Evolutionary conservation across 495 filamentous ascomycete species (phyloP).

Genomic region (Neurospora intermedia): DNA sequence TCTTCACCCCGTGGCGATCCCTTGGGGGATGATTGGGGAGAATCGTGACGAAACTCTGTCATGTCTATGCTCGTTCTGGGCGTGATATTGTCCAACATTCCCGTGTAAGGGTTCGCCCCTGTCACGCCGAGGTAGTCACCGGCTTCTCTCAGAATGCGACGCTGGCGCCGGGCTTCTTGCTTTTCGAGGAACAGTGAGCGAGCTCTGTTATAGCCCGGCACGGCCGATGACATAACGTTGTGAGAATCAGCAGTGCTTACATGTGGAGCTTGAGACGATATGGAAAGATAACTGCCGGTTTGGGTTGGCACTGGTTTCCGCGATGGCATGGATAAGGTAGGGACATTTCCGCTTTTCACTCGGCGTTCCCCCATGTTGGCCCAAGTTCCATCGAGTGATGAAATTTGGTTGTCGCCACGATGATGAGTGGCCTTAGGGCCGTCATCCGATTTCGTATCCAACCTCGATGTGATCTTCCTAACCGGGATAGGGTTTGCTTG

Average conservation of each 20-base stretch:
- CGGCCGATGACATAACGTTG: not conserved
- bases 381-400: not conserved
- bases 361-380: not conserved
- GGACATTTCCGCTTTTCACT: not conserved
- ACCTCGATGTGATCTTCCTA: not conserved
- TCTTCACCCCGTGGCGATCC: constrained; percentile 13
- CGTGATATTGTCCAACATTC: constrained; percentile 34
- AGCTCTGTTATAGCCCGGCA: constrained; percentile 5
- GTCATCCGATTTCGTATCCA: not conserved
- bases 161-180: constrained; percentile 26
- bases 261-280: not conserved
- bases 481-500: not conserved
- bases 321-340: not conserved
- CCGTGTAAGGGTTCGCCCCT: constrained; percentile 44
- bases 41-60: not conserved
- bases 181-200: constrained; percentile 22
- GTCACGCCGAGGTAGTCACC: constrained; percentile 45
- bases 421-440: not conserved
- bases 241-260: not conserved
- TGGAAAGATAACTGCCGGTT: not conserved
- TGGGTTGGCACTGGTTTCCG: not conserved
- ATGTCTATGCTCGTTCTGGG: constrained; percentile 29
- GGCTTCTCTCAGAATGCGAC: constrained; percentile 30
- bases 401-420: not conserved
- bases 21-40: not conserved